phyloP scores from a whole-genome alignment of 371 early-diverging fungal genomes.

The Cladochytrium tenue region DNA sequence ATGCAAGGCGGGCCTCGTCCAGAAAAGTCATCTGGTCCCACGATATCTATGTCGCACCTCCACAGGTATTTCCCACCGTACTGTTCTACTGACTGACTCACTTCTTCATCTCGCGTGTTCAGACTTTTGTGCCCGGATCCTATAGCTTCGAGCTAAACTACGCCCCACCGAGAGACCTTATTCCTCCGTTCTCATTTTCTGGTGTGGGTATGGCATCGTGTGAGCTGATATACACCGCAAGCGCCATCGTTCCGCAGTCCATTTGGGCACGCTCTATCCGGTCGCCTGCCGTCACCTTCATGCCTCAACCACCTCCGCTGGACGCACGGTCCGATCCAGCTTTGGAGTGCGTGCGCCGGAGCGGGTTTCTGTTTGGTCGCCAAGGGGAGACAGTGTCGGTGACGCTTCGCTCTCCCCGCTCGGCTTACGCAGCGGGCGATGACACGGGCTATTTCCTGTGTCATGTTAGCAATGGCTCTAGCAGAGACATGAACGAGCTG shows the following conservation, averaged over 20 bases:
- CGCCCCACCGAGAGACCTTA: not conserved
- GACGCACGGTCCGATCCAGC: slow-evolving; percentile 5
- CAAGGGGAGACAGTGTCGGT: slow-evolving; percentile 8
- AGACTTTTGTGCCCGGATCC: not conserved
- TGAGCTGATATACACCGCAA: not conserved
- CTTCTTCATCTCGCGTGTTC: not conserved
- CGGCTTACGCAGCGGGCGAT: slow-evolving; percentile 5
- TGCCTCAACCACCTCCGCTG: slow-evolving; percentile 4
- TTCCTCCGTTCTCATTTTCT: not conserved
- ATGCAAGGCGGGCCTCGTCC: not conserved
- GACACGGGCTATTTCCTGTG: slow-evolving; percentile 9
- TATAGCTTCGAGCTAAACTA: not conserved
- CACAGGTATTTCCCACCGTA: not conserved
- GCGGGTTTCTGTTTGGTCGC: slow-evolving; percentile 10
- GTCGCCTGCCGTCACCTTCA: not conserved
- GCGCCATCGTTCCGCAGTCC: not conserved
- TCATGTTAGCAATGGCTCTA: slow-evolving; percentile 5
- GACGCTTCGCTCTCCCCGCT: slow-evolving; percentile 7
- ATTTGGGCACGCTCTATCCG: not conserved
- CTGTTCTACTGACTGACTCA: not conserved
- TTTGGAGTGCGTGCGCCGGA: slow-evolving; percentile 6
- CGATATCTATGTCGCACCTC: not conserved
- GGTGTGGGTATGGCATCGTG: not conserved
- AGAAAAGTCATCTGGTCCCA: not conserved
- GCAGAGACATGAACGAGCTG: slow-evolving; percentile 13